phyloP scores from a whole-genome alignment of 1,139 yeast genomes.

The Zygoascus sp. region DNA sequence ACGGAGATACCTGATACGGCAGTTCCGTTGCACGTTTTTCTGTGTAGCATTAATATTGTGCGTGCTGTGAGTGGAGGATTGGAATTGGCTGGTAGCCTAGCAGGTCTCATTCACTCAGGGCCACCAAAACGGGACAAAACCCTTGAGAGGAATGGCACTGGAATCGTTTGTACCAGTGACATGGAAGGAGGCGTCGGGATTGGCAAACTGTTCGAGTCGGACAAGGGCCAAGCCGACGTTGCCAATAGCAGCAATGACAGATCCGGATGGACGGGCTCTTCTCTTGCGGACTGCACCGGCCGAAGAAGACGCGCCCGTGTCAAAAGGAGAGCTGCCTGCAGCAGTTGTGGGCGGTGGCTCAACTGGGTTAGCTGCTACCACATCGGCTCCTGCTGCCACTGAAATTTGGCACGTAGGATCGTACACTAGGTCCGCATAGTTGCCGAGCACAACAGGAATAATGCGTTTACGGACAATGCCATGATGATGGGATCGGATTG shows the following conservation, averaged over 20 bases:
- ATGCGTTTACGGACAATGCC: constrained; percentile 80
- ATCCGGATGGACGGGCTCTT: constrained; percentile 41
- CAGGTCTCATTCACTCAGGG: constrained; percentile 33
- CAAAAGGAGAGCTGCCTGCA: constrained; percentile 17
- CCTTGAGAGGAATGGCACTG: constrained; percentile 40
- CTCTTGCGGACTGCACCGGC: constrained; percentile 11
- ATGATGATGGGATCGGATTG: constrained; percentile 79
- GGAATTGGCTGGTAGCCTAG: neutral
- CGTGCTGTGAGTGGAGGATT: neutral
- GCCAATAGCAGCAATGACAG: constrained; percentile 51
- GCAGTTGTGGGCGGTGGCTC: neutral
- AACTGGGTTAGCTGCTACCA: neutral
- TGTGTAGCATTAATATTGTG: neutral
- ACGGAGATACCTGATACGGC: neutral
- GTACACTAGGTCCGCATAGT: constrained; percentile 2
- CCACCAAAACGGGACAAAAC: constrained; percentile 64
- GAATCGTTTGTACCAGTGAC: constrained; percentile 31
- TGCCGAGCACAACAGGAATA: constrained; percentile 53
- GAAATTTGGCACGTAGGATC: constrained; percentile 19
- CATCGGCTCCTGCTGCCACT: neutral
- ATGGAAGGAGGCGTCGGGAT: constrained; percentile 32
- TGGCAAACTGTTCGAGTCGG: constrained; percentile 44
- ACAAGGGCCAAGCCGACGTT: constrained; percentile 65
- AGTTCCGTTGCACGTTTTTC: constrained; percentile 1
- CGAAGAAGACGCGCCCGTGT: constrained; percentile 26